Evolutionary conservation across 805 yeast genomes (phyloP), one percentile per base, ranked within the genome.

Genomic region (Ogataea chonburiensis): DNA sequence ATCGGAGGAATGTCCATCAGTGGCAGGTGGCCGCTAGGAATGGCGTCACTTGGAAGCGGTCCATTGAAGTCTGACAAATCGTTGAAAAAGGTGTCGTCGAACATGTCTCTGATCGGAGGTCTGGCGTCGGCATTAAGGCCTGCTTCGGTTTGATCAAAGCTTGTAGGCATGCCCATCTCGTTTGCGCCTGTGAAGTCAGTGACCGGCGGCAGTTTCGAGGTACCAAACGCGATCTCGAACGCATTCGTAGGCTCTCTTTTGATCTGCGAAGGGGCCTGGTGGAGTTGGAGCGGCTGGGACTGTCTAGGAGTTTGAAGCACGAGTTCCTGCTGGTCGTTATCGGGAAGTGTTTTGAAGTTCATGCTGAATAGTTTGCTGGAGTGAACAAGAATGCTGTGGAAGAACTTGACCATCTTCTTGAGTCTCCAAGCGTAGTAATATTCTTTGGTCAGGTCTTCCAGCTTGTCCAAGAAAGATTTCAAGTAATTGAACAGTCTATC

Each of bases 351-450:
- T 21, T 53, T 58, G 41, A 58, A 60, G 34, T 58, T 56, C 18
- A 61, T 30, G 33, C 53, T 54, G 44, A 63, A 63, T 16, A 63
- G 44, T 23, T 58, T 61, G 47, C 46, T 59, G 5, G 67, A 60
- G 42, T 62, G 59, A 1, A 55, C 43, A 37, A 63, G 47, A 13
- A 62, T 56, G 29, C 61, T 60, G 43, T 55, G 61, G 43, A 63
- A 62, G 35, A 63, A 64, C 18, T 61, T 64, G 27, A 64, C 70
- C 40, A 67, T 53, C 39, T 67, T 68, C 37, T 60, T 61, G 35
- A 68, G 55, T 40, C 71, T 59, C 72, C 73, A 68, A 2, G 72
- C 71, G 44, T 68, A 68, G 44, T 68, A 68, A 46, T 68, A 68
- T 25, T 57, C 54, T 39, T 60, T 63, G 2, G 72, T 64, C 20